Percentiles rank a stretch among this genome's conserved stretches.
These are phyloP conservation scores for Pichia sp. DNA, from an alignment of 1,139 yeast genomes.

Conservation along the genomic window DNA sequence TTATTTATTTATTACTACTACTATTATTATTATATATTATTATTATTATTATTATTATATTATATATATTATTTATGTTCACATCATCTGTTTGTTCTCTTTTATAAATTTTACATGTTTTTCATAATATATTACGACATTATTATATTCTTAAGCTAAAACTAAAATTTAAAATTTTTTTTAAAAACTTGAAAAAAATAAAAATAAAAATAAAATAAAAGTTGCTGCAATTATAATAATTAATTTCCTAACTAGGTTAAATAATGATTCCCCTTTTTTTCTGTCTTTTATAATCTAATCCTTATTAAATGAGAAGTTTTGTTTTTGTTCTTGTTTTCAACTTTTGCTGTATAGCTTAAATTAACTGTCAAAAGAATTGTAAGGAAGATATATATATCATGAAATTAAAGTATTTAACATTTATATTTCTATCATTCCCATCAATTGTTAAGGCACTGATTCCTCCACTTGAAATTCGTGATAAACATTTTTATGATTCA, in stretches of 20 bases:
- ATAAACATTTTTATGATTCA: constrained; percentile 69
- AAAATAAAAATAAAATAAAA: no score
- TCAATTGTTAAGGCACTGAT: constrained; percentile 21
- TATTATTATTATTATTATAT: not conserved
- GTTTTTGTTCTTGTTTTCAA: not conserved
- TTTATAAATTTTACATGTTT: no score
- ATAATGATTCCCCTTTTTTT: no score
- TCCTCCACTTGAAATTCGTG: constrained; percentile 57
- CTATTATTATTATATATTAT: not conserved
- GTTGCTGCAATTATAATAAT: no score
- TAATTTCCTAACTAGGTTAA: no score
- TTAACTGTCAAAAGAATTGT: not conserved
- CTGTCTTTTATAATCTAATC: no score
- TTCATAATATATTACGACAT: no score
- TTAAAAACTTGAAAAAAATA: no score
- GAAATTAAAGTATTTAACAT: not conserved
- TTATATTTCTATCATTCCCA: not conserved
- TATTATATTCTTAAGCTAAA: no score
- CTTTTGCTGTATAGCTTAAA: not conserved
- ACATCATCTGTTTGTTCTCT: not conserved
- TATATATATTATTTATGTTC: not conserved
- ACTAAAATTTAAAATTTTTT: no score
- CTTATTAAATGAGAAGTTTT: no score
- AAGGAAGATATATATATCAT: not conserved
- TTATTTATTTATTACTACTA: not conserved